Evolutionary conservation across 306 rosid genomes (phyloP).

Genomic region (Echinosophora koreensis): DNA sequence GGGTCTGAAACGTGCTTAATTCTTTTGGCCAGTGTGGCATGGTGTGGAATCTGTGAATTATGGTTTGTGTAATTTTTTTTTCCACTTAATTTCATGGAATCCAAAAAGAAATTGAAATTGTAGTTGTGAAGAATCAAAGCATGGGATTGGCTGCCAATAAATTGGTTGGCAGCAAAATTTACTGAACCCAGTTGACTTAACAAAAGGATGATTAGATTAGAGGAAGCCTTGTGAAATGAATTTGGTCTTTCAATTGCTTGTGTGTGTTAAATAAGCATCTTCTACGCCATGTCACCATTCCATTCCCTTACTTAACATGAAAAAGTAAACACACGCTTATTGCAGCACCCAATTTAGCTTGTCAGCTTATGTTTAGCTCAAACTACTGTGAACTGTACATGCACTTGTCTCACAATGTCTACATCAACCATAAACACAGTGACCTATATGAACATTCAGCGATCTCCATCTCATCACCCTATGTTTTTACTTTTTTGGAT

Average conservation of each 20-base stretch:
- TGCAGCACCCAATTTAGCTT: not conserved
- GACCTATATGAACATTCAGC: not conserved
- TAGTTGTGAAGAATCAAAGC: conserved; percentile 28
- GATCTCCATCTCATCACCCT: too few relatives aligned
- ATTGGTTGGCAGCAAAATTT: conserved; percentile 20
- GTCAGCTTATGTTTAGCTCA: not conserved
- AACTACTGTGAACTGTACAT: not conserved
- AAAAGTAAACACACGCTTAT: not conserved
- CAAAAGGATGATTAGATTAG: not conserved
- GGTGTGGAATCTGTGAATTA: conserved; percentile 43
- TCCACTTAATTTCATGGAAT: not conserved
- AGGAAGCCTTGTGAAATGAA: conserved; percentile 42
- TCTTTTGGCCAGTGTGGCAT: not conserved
- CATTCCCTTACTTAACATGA: not conserved
- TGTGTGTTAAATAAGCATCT: not conserved
- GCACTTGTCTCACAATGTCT: not conserved
- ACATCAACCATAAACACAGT: not conserved
- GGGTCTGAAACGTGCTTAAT: conserved; percentile 44
- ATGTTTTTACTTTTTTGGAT: too few relatives aligned
- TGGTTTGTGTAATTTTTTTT: conserved; percentile 1
- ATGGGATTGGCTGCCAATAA: conserved; percentile 21
- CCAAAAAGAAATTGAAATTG: not conserved
- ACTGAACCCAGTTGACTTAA: conserved; percentile 41
- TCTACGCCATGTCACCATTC: not conserved
- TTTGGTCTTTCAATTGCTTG: conserved; percentile 41